A percentile compares a stretch with the other conserved stretches of the same genome.
phyloP scores from a whole-genome alignment of 345 rosid genomes.

The Rhizophora mangle region DNA sequence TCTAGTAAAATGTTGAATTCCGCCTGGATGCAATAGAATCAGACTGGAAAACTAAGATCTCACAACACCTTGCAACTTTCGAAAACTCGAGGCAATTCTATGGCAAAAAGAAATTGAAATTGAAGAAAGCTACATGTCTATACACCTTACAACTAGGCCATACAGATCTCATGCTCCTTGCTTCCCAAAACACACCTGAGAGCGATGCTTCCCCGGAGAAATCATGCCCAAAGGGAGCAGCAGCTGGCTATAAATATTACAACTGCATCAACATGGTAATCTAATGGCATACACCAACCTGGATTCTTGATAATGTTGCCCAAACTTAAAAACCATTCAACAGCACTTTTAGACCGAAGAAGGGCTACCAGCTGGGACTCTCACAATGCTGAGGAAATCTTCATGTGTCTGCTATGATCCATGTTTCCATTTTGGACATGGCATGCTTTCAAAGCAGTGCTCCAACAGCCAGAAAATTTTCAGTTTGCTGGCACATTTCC shows the following conservation, averaged over 20 bases:
- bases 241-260: neutral
- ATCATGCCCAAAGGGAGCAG: neutral
- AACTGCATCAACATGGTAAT: constrained; percentile 6
- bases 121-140: constrained; percentile 24
- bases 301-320: constrained; percentile 1
- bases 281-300: constrained; percentile 3
- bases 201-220: neutral
- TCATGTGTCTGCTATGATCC: too few relatives aligned
- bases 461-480: constrained; percentile 9
- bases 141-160: constrained; percentile 14
- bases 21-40: too few relatives aligned
- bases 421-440: too few relatives aligned
- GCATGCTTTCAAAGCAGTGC: neutral
- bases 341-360: neutral
- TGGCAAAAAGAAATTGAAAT: neutral
- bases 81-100: constrained; percentile 2
- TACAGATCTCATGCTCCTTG: constrained; percentile 14
- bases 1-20: too few relatives aligned
- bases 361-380: too few relatives aligned
- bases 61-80: neutral
- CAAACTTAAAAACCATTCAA: neutral
- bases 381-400: too few relatives aligned
- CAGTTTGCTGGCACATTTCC: neutral
- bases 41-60: neutral
- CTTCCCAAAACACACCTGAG: constrained; percentile 15